These are phyloP conservation scores for Leccinum sublutescens DNA, from an alignment of 768 basidiomycete species.

Conservation along the genomic window DNA sequence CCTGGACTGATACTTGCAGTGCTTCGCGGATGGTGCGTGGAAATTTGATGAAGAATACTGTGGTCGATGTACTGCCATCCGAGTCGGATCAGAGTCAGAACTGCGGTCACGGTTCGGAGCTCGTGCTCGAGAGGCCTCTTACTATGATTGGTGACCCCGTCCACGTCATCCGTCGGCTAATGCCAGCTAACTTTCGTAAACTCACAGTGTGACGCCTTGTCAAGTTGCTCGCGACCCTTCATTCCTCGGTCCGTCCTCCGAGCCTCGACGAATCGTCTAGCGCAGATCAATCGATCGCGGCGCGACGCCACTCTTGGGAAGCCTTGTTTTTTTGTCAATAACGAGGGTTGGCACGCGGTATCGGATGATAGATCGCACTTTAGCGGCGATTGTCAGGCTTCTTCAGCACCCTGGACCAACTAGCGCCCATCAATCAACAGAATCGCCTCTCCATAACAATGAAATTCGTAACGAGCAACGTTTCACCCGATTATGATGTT, in stretches of 20 bases:
- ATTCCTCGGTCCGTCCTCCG: neutral
- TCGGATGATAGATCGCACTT: neutral
- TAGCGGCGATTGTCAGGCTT: neutral
- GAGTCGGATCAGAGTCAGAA: neutral
- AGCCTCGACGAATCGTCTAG: neutral
- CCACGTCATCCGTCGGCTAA: too few species aligned
- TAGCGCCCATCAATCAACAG: neutral
- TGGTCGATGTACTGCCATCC: neutral
- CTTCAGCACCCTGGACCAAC: neutral
- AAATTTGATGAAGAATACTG: neutral
- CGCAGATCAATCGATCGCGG: neutral
- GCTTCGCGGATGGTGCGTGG: too few species aligned
- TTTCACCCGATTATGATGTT: constrained; percentile 12
- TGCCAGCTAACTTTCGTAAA: too few species aligned
- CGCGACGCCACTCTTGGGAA: neutral
- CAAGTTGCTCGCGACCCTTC: neutral
- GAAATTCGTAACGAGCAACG: neutral
- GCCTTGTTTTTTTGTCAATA: neutral
- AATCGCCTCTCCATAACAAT: neutral
- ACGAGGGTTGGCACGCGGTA: neutral
- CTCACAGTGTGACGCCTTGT: neutral
- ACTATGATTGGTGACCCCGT: too few species aligned
- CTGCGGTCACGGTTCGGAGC: neutral
- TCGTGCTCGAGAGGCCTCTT: neutral
- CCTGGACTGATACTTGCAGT: too few species aligned